These are phyloP conservation scores for Salinomyces thailandicus DNA, from an alignment of 2,329 filamentous ascomycete genomes.

Conservation along the genomic window DNA sequence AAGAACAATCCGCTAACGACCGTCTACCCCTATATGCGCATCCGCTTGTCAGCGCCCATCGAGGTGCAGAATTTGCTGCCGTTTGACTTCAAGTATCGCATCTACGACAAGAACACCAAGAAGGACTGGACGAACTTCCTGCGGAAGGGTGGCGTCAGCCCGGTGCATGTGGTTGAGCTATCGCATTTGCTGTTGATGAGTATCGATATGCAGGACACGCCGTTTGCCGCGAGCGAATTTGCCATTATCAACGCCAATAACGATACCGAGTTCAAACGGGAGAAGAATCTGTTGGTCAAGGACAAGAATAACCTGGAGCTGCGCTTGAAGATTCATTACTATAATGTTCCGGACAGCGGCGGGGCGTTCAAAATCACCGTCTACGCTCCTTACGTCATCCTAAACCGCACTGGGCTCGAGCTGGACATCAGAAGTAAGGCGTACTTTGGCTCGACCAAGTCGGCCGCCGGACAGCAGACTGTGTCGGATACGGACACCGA, in stretches of 20 bases:
- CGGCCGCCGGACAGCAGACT: constrained; percentile 62
- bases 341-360: constrained; percentile 77
- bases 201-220: constrained; percentile 91
- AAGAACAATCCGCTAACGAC: constrained; percentile 71
- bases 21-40: constrained; percentile 86
- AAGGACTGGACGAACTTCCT: constrained; percentile 99
- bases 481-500: constrained; percentile 44
- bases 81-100: constrained; percentile 98
- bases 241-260: constrained; percentile 88
- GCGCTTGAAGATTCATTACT: constrained; percentile 81
- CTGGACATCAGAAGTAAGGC: constrained; percentile 82
- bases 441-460: constrained; percentile 71
- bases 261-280: constrained; percentile 78
- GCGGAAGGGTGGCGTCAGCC: constrained; percentile 89
- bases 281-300: constrained; percentile 68
- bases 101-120: constrained; percentile 97
- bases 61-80: constrained; percentile 90
- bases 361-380: constrained; percentile 94
- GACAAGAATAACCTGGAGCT: constrained; percentile 72
- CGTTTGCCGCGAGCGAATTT: constrained; percentile 91
- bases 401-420: constrained; percentile 90
- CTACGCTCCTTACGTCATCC: constrained; percentile 85
- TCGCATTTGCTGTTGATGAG: constrained; percentile 88
- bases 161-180: constrained; percentile 91
- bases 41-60: constrained; percentile 83